Base-by-base conservation (phyloP, 1,284 basidiomycete species). In the Ustilago curta region DNA sequence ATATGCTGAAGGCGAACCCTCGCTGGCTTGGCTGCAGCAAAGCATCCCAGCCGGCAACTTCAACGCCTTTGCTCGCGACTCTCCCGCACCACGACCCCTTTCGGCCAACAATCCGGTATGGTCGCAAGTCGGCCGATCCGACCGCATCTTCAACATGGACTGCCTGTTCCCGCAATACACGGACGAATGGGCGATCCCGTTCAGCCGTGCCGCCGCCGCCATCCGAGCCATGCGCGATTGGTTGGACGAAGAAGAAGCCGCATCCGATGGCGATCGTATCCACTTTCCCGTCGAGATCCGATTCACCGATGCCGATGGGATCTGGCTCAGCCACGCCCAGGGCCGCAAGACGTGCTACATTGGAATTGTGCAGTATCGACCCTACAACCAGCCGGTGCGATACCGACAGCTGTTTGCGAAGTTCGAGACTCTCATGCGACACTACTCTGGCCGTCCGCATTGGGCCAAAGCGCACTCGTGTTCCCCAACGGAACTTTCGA, bases 281-380 rank as follows among this genome's bases (percentile, higher is more conserved):
- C 95, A 99, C 84, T 97, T 95, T 85, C 93, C 94, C 4, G 89
- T 99, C 82, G 96, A 99, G 87, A 91, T 99, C 70, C 90, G 97
- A 11, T 96, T 94, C 86, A 92, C 93, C 37, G 90, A 90, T 25
- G 88, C 88, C 23, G 96, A 99, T 86, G 93, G 95, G 79, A 94
- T 98, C 67, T 97, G 93, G 92, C 88, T 99, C 49, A 94, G 92
- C 83, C 96, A 95, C 14, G 91, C 91, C 77, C 90, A 90, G 81
- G 92, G 91, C 25, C 89, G 91, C 64, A 88, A 87, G 83, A 95
- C 92, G 16, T 93, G 91, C 81, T 99, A 94, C 91, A 94, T 99
- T 68, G 96, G 97, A n/a, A 90, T 98, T 55, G 90, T 98, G 21
- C 93, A 95, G 81, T 99, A 91, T 88, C 93, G 95, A 76, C 96